Evolutionary conservation across 352 stramenopile genomes (phyloP).

Genomic region (Phytophthora nicotianae): DNA sequence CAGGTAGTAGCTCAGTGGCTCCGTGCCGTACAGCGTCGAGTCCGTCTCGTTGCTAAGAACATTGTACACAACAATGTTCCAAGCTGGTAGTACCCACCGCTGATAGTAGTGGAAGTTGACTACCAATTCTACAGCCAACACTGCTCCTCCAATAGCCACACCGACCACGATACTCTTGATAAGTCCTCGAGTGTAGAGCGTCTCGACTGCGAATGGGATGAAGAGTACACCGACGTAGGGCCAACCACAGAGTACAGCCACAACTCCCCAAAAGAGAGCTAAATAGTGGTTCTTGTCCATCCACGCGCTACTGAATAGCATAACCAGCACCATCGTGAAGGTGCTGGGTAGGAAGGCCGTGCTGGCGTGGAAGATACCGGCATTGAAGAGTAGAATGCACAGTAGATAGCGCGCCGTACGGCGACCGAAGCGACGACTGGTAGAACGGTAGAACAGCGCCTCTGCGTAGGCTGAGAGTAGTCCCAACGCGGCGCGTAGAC

Average conservation of each 20-base stretch:
- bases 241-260: constrained; percentile 96
- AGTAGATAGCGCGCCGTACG: constrained; percentile 72
- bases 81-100: constrained; percentile 79
- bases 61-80: constrained; percentile 98
- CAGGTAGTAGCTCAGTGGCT: constrained; percentile 95
- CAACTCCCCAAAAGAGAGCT: constrained; percentile 86
- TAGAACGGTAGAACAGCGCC: constrained; percentile 83
- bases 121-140: constrained; percentile 82
- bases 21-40: constrained; percentile 97
- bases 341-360: constrained; percentile 94
- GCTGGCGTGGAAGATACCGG: constrained; percentile 93
- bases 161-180: constrained; percentile 56
- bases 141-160: constrained; percentile 60
- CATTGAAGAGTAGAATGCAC: constrained; percentile 82
- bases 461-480: constrained; percentile 85
- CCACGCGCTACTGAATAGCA: constrained; percentile 80
- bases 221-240: constrained; percentile 97
- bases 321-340: constrained; percentile 88
- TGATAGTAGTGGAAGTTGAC: constrained; percentile 86
- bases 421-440: constrained; percentile 62
- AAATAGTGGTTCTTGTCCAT: constrained; percentile 73
- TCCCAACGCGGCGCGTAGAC: constrained; percentile 82
- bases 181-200: constrained; percentile 57
- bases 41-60: constrained; percentile 89
- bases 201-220: constrained; percentile 92